These are phyloP conservation scores for Xylariaceae sp. DNA, from an alignment of 2,329 filamentous ascomycete genomes.

Conservation along the genomic window DNA sequence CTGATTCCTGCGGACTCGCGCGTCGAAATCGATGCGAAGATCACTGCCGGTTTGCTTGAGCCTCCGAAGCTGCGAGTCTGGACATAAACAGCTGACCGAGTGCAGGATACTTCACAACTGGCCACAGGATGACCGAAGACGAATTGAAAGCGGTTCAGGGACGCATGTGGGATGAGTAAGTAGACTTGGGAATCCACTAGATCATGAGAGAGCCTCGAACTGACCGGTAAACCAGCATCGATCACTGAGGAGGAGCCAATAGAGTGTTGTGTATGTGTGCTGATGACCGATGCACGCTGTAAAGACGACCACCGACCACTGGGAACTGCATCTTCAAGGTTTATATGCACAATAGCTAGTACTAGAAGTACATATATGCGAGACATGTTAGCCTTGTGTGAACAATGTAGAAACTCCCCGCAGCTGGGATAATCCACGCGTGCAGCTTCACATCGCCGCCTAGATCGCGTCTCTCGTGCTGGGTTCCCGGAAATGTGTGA, in stretches of 20 bases:
- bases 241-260: slow-evolving; percentile 32
- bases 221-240: slow-evolving; percentile 35
- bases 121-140: slow-evolving; percentile 82
- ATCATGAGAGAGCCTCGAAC: slow-evolving; percentile 15
- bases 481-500: slow-evolving; percentile 9
- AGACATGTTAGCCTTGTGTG: not conserved
- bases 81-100: slow-evolving; percentile 24
- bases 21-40: slow-evolving; percentile 99
- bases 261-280: slow-evolving; percentile 11
- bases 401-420: slow-evolving; percentile 6
- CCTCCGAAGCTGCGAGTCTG: slow-evolving; percentile 8
- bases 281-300: slow-evolving; percentile 19
- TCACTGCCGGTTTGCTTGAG: slow-evolving; percentile 73
- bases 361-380: too few relatives aligned
- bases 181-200: slow-evolving; percentile 19
- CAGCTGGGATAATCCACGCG: slow-evolving; percentile 14
- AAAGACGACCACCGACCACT: slow-evolving; percentile 3
- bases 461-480: slow-evolving; percentile 9
- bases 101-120: slow-evolving; percentile 74
- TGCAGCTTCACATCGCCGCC: slow-evolving; percentile 12
- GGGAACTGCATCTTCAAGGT: not conserved
- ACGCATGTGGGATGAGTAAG: slow-evolving; percentile 82
- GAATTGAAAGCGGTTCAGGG: slow-evolving; percentile 84
- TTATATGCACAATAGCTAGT: too few relatives aligned
- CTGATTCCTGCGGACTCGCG: slow-evolving; percentile 92